Base-by-base conservation (phyloP, 176 grass and related monocot genomes). In the Bonia amplexicaulis region DNA sequence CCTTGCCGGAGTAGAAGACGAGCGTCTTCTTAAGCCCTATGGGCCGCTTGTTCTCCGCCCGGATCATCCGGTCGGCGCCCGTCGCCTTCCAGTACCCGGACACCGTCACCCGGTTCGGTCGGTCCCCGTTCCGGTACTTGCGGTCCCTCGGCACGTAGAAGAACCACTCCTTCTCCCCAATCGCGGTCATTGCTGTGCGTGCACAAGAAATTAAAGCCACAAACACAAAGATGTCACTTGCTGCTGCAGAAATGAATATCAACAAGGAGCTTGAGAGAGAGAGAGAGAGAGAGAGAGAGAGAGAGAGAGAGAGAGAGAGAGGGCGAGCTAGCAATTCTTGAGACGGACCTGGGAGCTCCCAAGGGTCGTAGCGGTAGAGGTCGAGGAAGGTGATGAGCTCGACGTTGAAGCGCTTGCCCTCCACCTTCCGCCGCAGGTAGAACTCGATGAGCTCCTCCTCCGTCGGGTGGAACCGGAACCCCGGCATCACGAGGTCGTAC, bases 361-460 rank as follows among this genome's bases (percentile, higher is more conserved):
- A 99, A 2, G 97, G 97, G 78, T 99, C 97, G 79, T 92, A 92
- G 81, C 93, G 93, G 84, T 99, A 99, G 79, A 99, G 92, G 64
- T 99, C 97, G 58, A 99, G 84, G 90, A 94, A 92, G 76, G 90
- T 90, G 81, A 99, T 99, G 79, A 99, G 88, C 54, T 99, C 97
- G 63, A 96, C 84, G 78, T 99, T 96, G 97, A 99, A 96, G 87
- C 88, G 90, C 78, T 92, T 96, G 79, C 97, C 97, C 66, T 99
- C 97, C 57, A 99, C 93, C 88, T 94, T 99, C 22, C 97, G 88
- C 2, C 93, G 71, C 82, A 99, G 92, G 85, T 99, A 99, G 90
- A 99, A 99, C 39, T 99, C 96, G 92, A 99, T 99, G 46, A 99
- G 85, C 92, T 99, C 96, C 90, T 99, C 96, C 87, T 99, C 96